Percentiles rank a stretch among this genome's conserved stretches.
phyloP scores from a whole-genome alignment of 2,329 filamentous ascomycete genomes.

The Hyphodiscus sp. region DNA sequence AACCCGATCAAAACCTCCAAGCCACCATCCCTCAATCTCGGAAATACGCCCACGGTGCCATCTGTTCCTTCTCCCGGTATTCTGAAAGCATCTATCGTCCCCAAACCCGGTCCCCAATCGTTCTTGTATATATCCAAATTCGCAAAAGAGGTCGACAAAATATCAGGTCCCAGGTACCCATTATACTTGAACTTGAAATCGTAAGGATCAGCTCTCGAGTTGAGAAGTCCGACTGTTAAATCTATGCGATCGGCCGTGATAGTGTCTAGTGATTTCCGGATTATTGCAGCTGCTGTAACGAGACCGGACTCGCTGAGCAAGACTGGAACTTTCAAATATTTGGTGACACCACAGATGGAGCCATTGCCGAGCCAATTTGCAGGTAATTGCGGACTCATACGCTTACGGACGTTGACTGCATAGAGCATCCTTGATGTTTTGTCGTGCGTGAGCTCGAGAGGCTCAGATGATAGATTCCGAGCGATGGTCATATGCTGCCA shows the following conservation, averaged over 20 bases:
- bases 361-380: conserved; percentile 41
- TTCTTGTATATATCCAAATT: conserved; percentile 8
- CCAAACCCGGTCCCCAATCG: conserved; percentile 9
- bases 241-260: conserved; percentile 35
- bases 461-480: conserved; percentile 21
- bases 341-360: conserved; percentile 22
- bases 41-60: conserved; percentile 10
- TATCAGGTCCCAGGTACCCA: conserved; percentile 13
- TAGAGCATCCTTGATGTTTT: conserved; percentile 34
- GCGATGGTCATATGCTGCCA: conserved; percentile 37
- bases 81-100: conserved; percentile 12
- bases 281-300: conserved; percentile 13
- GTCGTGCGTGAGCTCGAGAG: neutral
- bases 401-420: conserved; percentile 41
- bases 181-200: conserved; percentile 13
- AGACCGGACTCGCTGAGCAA: conserved; percentile 30
- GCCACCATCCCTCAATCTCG: conserved; percentile 10
- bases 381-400: conserved; percentile 34
- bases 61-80: conserved; percentile 13
- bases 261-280: conserved; percentile 33
- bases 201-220: conserved; percentile 33
- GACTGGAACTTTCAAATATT: conserved; percentile 2
- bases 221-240: conserved; percentile 29
- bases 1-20: conserved; percentile 14
- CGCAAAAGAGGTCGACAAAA: conserved; percentile 10